These are phyloP conservation scores for Alnus rubra DNA, from an alignment of 306 rosid genomes.

Conservation along the genomic window DNA sequence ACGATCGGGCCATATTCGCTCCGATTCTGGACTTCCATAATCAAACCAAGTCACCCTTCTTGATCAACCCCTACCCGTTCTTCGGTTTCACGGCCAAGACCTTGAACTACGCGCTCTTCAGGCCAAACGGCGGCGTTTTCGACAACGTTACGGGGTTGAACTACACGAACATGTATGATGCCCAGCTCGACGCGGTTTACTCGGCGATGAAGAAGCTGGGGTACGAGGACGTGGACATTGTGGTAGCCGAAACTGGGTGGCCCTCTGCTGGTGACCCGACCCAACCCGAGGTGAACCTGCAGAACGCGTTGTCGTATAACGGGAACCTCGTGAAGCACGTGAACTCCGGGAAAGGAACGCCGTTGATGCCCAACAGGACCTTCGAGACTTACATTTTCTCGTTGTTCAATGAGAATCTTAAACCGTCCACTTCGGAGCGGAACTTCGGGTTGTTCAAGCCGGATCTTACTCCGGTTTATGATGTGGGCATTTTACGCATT, in stretches of 20 bases:
- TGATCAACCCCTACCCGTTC: conserved; percentile 85
- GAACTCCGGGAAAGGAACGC: conserved; percentile 75
- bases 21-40: conserved; percentile 70
- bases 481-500: conserved; percentile 50
- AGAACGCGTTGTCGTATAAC: conserved; percentile 65
- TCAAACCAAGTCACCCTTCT: conserved; percentile 61
- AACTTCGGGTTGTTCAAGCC: conserved; percentile 79
- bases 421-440: conserved; percentile 61
- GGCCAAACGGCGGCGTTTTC: conserved; percentile 70
- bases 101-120: conserved; percentile 61
- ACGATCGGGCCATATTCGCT: conserved; percentile 54
- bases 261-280: conserved; percentile 76
- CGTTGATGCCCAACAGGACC: conserved; percentile 73
- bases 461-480: conserved; percentile 66
- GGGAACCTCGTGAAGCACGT: conserved; percentile 71
- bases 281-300: conserved; percentile 57
- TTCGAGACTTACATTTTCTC: conserved; percentile 70
- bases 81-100: conserved; percentile 49
- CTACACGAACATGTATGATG: conserved; percentile 92
- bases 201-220: conserved; percentile 87
- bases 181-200: conserved; percentile 80
- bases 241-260: conserved; percentile 89
- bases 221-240: conserved; percentile 66
- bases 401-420: conserved; percentile 73
- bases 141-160: conserved; percentile 50